phyloP scores from a whole-genome alignment of 306 rosid genomes.

The Cucurbita maxima region DNA sequence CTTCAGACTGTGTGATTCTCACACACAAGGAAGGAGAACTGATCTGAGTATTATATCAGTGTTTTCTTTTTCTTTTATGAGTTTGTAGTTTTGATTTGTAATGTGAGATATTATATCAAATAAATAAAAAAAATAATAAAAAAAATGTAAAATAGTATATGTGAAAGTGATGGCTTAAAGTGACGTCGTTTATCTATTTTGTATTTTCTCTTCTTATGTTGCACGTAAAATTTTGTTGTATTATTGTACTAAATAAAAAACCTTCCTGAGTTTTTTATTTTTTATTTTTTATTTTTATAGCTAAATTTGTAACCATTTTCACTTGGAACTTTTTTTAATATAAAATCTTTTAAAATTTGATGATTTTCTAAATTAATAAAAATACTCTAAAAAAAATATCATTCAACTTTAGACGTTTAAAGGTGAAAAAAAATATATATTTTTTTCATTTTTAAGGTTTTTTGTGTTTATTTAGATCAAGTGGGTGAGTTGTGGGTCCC shows the following conservation, averaged over 20 bases:
- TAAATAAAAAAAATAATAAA: not conserved
- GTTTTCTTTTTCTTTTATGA: not conserved
- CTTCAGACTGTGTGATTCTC: slow-evolving; percentile 53
- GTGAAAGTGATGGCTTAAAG: not conserved
- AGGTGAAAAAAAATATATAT: too few species aligned
- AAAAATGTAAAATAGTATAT: not conserved
- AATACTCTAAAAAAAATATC: too few species aligned
- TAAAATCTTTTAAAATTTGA: too few species aligned
- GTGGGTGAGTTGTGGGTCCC: too few species aligned
- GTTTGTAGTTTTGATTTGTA: not conserved
- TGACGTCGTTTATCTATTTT: too few species aligned
- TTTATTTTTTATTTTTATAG: too few species aligned
- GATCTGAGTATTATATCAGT: slow-evolving; percentile 19
- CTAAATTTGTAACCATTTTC: too few species aligned
- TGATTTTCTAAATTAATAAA: too few species aligned
- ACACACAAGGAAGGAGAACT: slow-evolving; percentile 73
- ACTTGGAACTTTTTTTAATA: too few species aligned
- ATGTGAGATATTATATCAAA: not conserved
- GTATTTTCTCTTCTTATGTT: not conserved
- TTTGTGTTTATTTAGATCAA: rapidly evolving
- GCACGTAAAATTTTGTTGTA: not conserved
- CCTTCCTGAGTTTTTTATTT: too few species aligned
- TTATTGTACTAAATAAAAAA: not conserved
- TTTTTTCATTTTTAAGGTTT: too few species aligned
- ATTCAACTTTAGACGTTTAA: too few species aligned